Evolutionary conservation across 2,329 filamentous ascomycete species (phyloP).

Genomic region (Aspergillus unguis): DNA sequence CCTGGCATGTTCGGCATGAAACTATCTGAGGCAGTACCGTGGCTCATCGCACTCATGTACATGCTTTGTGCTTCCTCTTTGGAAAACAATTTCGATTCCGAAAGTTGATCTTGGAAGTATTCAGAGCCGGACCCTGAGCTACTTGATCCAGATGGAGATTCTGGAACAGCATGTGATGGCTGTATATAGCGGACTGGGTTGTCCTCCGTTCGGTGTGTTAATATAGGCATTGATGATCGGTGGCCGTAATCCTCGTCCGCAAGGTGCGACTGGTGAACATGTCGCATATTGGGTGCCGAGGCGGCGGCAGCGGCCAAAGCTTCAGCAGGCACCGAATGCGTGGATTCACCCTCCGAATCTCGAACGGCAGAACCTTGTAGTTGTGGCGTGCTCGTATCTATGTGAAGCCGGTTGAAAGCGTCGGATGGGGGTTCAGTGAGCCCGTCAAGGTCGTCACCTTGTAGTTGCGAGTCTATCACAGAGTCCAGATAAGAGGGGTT

Average conservation of each 20-base stretch:
- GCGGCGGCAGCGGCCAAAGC: neutral
- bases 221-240: slow-evolving; percentile 3
- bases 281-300: slow-evolving; percentile 1
- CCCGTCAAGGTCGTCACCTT: slow-evolving; percentile 31
- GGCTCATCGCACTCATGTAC: slow-evolving; percentile 57
- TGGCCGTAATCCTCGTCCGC: neutral
- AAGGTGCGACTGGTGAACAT: neutral
- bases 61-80: slow-evolving; percentile 51
- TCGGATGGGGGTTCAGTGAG: slow-evolving; percentile 17
- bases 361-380: slow-evolving; percentile 15
- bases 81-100: slow-evolving; percentile 47
- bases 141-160: slow-evolving; percentile 24
- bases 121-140: slow-evolving; percentile 22
- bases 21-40: slow-evolving; percentile 28
- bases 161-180: slow-evolving; percentile 12
- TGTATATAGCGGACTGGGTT: neutral
- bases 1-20: slow-evolving; percentile 41
- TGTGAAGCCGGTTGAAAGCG: slow-evolving; percentile 4
- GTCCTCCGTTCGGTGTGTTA: neutral
- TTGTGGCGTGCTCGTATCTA: slow-evolving; percentile 18
- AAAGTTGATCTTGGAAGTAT: slow-evolving; percentile 32
- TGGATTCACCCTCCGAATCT: neutral
- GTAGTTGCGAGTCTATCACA: slow-evolving; percentile 34
- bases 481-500: slow-evolving; percentile 40
- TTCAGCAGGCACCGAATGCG: neutral